Evolutionary conservation across 2,329 filamentous ascomycete genomes (phyloP).

Genomic region (Alternaria brassicae): DNA sequence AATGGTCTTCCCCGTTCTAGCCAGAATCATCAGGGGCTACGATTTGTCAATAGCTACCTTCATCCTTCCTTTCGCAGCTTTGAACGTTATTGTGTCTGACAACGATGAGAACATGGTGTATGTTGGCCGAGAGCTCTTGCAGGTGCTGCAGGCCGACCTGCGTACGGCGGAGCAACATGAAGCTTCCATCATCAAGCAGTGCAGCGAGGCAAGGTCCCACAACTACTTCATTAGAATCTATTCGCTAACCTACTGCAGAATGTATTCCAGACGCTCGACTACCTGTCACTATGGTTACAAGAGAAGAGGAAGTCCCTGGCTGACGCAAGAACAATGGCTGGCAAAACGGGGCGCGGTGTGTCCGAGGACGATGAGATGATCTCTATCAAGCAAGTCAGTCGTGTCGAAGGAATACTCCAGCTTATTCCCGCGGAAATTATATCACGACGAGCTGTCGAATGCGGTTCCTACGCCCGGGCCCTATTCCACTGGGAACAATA

Average conservation of each 20-base stretch:
- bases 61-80: conserved; percentile 82
- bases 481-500: conserved; percentile 95
- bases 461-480: conserved; percentile 88
- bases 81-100: conserved; percentile 82
- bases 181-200: conserved; percentile 79
- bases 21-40: conserved; percentile 82
- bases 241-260: conserved; percentile 62
- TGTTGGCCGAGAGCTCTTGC: conserved; percentile 75
- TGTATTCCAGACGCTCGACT: conserved; percentile 89
- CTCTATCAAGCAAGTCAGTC: conserved; percentile 62
- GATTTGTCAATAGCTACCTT: conserved; percentile 88
- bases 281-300: conserved; percentile 88
- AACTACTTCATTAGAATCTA: not conserved
- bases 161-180: conserved; percentile 62
- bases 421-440: conserved; percentile 74
- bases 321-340: conserved; percentile 51
- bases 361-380: conserved; percentile 60
- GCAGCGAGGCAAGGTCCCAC: conserved; percentile 74
- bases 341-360: conserved; percentile 53
- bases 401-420: conserved; percentile 76
- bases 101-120: conserved; percentile 68
- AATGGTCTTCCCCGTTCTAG: conserved; percentile 80
- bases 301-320: conserved; percentile 67
- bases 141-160: conserved; percentile 73
- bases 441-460: conserved; percentile 87